Conservation (phyloP, 768 basidiomycete genomes). For the Hirschioporus abietinus region DNA sequence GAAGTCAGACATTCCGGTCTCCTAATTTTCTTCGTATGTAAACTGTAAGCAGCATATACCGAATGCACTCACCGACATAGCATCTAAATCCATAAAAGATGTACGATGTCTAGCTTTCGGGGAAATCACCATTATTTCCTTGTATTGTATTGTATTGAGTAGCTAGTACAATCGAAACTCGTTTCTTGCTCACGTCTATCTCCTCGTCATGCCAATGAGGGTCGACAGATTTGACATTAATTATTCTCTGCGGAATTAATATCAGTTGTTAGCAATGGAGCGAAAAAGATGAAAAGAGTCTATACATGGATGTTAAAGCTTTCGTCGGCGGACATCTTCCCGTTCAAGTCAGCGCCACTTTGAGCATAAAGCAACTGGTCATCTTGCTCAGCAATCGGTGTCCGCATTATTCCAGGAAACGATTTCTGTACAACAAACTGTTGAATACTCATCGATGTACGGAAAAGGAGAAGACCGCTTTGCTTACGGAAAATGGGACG, state of each 20-base stretch:
- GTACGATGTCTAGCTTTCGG: conserved; percentile 27
- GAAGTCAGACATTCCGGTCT: conserved; percentile 26
- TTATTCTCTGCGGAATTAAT: conserved; percentile 29
- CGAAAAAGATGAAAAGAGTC: not conserved
- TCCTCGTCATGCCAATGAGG: conserved; percentile 46
- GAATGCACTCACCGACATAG: not conserved
- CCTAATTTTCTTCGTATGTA: not conserved
- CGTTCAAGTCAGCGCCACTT: conserved; percentile 1
- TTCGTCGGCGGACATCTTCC: conserved; percentile 7
- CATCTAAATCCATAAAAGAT: not conserved
- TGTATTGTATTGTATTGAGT: not conserved
- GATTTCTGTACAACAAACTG: conserved; percentile 22
- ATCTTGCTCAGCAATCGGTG: conserved; percentile 9
- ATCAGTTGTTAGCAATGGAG: not conserved
- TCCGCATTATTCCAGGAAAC: conserved; percentile 24
- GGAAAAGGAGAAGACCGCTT: not conserved
- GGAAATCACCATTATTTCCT: conserved; percentile 48
- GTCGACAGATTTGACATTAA: conserved; percentile 35
- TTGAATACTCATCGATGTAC: not conserved
- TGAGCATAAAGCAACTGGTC: conserved; percentile 7
- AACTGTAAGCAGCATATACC: not conserved
- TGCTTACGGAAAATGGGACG: conserved; percentile 17
- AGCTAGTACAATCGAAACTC: conserved; percentile 3
- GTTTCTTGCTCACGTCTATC: conserved; percentile 36
- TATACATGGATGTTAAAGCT: conserved; percentile 41